Evolutionary conservation across 805 yeast genomes (phyloP).

Genomic region (Pichia phayaonensis): DNA sequence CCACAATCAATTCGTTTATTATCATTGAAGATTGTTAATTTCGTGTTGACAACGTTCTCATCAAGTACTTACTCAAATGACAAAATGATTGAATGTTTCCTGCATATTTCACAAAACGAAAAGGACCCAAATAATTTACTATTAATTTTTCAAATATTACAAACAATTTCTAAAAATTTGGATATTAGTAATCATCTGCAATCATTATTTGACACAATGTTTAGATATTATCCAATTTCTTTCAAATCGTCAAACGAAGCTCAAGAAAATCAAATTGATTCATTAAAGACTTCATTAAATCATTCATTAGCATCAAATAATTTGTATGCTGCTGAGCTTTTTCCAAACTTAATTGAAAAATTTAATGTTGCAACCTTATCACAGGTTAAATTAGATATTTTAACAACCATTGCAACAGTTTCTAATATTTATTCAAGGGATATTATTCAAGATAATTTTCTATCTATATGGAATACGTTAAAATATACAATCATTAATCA

Average conservation of each 20-base stretch:
- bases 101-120: constrained; percentile 74
- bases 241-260: constrained; percentile 93
- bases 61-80: constrained; percentile 28
- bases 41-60: constrained; percentile 27
- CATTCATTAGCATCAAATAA: constrained; percentile 54
- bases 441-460: constrained; percentile 54
- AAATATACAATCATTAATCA: constrained; percentile 86
- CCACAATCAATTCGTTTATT: constrained; percentile 56
- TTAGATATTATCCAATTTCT: constrained; percentile 95
- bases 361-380: constrained; percentile 64
- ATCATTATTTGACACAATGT: constrained; percentile 78
- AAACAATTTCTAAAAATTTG: constrained; percentile 35
- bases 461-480: constrained; percentile 75
- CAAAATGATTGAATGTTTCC: constrained; percentile 45
- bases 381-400: constrained; percentile 63
- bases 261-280: constrained; percentile 67
- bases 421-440: constrained; percentile 42
- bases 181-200: constrained; percentile 40
- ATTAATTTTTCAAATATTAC: constrained; percentile 54
- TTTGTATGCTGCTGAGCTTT: constrained; percentile 60
- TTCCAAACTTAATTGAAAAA: constrained; percentile 74
- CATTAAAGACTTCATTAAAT: constrained; percentile 58
- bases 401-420: constrained; percentile 53
- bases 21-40: constrained; percentile 44
- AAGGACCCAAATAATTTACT: constrained; percentile 89